A percentile compares a stretch with the other conserved stretches of the same genome.
Conservation (phyloP, 768 basidiomycete genomes). For the Lactifluus pinguis region DNA sequence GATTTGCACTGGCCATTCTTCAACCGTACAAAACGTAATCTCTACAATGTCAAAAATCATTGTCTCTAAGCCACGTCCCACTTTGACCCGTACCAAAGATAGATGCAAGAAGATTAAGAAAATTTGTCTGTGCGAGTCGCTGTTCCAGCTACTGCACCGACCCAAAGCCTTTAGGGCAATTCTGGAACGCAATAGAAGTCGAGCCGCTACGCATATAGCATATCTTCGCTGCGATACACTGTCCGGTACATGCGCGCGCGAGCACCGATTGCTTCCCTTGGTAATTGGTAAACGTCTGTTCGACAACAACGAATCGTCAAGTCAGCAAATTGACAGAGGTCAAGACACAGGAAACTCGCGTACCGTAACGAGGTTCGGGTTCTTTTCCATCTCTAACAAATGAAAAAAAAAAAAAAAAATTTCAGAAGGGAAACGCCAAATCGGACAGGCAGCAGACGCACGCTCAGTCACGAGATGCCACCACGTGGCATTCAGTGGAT, state of each 20-base stretch:
- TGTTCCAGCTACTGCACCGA: constrained; percentile 38
- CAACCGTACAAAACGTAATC: no score
- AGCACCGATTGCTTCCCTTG: constrained; percentile 63
- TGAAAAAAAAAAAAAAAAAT: not conserved
- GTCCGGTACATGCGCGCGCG: constrained; percentile 46
- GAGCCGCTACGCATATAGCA: constrained; percentile 76
- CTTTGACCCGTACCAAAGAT: no score
- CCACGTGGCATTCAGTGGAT: constrained; percentile 75
- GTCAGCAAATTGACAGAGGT: not conserved
- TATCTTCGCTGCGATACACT: constrained; percentile 58
- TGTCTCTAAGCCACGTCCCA: no score
- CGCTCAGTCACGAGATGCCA: constrained; percentile 76
- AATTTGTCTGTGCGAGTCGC: no score
- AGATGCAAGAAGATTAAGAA: no score
- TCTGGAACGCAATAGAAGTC: constrained; percentile 46
- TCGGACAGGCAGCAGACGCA: constrained; percentile 24
- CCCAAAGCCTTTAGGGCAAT: constrained; percentile 55
- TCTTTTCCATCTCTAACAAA: constrained; percentile 43
- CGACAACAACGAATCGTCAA: not conserved
- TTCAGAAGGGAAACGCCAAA: not conserved
- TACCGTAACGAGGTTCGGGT: constrained; percentile 52
- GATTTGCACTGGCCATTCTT: no score
- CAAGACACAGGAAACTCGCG: not conserved
- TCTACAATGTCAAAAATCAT: no score
- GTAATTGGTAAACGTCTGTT: constrained; percentile 53